phyloP scores from a whole-genome alignment of 148 eudicot species.

The Rhododendron griersonianum region DNA sequence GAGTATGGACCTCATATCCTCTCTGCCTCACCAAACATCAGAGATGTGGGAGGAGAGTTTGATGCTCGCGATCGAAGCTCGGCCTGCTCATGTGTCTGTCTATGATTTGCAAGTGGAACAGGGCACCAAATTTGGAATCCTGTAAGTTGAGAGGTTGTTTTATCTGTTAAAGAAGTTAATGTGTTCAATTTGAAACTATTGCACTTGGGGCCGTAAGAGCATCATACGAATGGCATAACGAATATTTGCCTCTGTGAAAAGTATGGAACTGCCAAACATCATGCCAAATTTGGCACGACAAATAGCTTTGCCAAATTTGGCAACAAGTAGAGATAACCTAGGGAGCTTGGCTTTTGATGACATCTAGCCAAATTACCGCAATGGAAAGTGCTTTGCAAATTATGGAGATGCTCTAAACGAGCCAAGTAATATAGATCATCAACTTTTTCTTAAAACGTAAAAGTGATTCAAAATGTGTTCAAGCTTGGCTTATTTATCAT shows the following conservation, averaged over 20 bases:
- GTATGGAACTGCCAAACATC: neutral
- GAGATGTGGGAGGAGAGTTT: slow-evolving; percentile 93
- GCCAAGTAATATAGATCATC: neutral
- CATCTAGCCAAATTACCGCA: neutral
- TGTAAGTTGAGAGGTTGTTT: slow-evolving; percentile 49
- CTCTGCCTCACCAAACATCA: slow-evolving; percentile 83
- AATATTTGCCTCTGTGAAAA: neutral
- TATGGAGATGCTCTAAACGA: neutral
- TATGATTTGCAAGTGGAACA: slow-evolving; percentile 93
- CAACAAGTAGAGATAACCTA: neutral
- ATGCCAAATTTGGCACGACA: neutral
- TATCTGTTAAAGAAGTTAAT: neutral
- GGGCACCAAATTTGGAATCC: slow-evolving; percentile 72
- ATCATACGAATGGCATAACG: too few relatives aligned
- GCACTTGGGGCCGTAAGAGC: neutral
- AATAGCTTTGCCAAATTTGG: neutral
- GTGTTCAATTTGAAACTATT: neutral
- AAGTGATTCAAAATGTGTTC: neutral
- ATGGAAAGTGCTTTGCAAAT: neutral
- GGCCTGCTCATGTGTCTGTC: slow-evolving; percentile 80
- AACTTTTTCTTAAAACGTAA: neutral
- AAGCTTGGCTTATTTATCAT: neutral
- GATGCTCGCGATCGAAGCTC: slow-evolving; percentile 54
- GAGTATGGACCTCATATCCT: slow-evolving; percentile 93
- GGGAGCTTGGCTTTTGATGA: neutral